Evolutionary conservation across 2,329 filamentous ascomycete species (phyloP), one percentile per base, ranked within the genome.

Genomic region (Alternaria sp.): DNA sequence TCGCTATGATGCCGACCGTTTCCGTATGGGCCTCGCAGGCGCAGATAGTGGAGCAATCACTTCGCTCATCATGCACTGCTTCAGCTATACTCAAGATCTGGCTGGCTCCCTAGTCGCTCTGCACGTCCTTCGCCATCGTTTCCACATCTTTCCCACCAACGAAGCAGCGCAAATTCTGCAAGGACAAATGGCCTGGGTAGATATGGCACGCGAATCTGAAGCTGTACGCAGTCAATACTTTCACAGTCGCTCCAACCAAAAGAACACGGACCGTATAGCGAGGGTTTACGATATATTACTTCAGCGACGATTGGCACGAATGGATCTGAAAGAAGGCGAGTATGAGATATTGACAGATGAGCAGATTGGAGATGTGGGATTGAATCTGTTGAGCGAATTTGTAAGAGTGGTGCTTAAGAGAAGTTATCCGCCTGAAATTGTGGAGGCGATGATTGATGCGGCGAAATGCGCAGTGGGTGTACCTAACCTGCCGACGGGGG

Each of bases 41-140:
- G 48, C 54, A n/a, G 56, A 71, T 14, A 55, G 61, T 11, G 67
- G 63, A 11, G 72, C 71, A 5, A 65, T 76, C 17, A 63, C 56
- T 9, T 56, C 54, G 13, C 54, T 75, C 21, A 65, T 78, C n/a
- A 63, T 77, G 61, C 69, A 75, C 34, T 77, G 73, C 58, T 77
- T 78, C 62, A 72, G 71, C 58, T 73, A 70, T 40, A 65, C 60
- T 21, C 61, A 69, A 28, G 75, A 78, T 53, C 57, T 77, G 1
- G 57, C 70, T 13, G 76, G 75, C n/a, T 69, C 71, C 5, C 70
- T 78, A 8, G 61, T 77, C 14, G 70, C 74, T n/a, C 46, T 77
- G 26, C 72, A 77, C 54, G 66, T 72, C 9, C 49, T 78, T 5
- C 62, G 66, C 8, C 58, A 67, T 4, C 45, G 60, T 1, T 70